phyloP scores from a whole-genome alignment of 352 stramenopile species.

The Bremia lactucae region DNA sequence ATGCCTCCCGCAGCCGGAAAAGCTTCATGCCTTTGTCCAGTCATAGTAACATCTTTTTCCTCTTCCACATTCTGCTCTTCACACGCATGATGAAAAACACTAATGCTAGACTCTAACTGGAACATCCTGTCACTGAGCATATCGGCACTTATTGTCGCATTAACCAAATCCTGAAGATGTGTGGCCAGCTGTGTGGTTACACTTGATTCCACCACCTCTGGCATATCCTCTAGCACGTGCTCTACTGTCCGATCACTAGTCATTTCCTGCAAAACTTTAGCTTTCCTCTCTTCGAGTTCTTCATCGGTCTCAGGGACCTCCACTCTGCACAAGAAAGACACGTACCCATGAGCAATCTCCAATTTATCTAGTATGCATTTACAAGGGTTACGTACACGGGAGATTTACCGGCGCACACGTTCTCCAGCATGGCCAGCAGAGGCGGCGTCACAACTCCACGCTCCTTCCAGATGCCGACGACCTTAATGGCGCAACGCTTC shows the following conservation, averaged over 20 bases:
- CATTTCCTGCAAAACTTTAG: constrained; percentile 28
- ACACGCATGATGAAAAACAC: constrained; percentile 53
- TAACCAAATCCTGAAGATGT: constrained; percentile 64
- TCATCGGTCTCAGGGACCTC: constrained; percentile 12
- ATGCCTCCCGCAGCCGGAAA: constrained; percentile 35
- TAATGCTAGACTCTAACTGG: constrained; percentile 73
- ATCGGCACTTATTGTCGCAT: constrained; percentile 70
- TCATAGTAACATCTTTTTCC: constrained; percentile 6
- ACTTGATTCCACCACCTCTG: constrained; percentile 47
- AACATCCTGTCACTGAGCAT: constrained; percentile 85
- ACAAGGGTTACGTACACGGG: constrained; percentile 25
- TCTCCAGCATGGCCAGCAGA: constrained; percentile 56
- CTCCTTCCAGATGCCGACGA: constrained; percentile 81
- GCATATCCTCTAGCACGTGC: constrained; percentile 49
- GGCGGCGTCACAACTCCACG: constrained; percentile 41
- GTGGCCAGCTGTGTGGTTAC: constrained; percentile 30
- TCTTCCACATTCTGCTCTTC: constrained; percentile 29
- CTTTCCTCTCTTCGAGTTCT: constrained; percentile 18
- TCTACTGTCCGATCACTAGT: constrained; percentile 31
- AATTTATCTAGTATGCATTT: background rate
- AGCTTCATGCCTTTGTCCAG: constrained; percentile 9
- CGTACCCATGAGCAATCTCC: constrained; percentile 1
- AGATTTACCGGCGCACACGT: constrained; percentile 61
- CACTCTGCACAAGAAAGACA: constrained; percentile 22
- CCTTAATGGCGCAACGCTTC: constrained; percentile 78